Percentiles rank a stretch among this genome's conserved stretches.
phyloP scores from a whole-genome alignment of 768 basidiomycete genomes.

The Podaxis sp. region DNA sequence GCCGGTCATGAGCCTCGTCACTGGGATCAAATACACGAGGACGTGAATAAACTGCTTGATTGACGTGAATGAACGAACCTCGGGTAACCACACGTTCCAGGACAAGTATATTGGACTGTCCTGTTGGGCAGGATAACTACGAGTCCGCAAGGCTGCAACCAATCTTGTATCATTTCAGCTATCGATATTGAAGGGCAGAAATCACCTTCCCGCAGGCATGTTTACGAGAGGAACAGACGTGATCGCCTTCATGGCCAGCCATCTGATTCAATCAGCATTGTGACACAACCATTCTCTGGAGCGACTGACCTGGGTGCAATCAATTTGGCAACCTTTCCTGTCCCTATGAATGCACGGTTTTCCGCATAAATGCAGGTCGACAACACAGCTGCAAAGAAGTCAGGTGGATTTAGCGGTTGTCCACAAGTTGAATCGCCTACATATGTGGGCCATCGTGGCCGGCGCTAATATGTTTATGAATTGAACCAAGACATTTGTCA shows the following conservation, averaged over 20 bases:
- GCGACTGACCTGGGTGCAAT: slow-evolving; percentile 50
- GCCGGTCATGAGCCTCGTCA: slow-evolving; percentile 41
- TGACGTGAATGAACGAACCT: slow-evolving; percentile 28
- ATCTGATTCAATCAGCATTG: slow-evolving; percentile 32
- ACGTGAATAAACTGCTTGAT: background rate
- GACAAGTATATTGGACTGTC: slow-evolving; percentile 36
- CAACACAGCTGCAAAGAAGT: slow-evolving; percentile 43
- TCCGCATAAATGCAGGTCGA: slow-evolving; percentile 54
- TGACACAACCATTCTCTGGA: background rate
- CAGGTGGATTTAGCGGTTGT: background rate
- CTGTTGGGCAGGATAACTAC: slow-evolving; percentile 27
- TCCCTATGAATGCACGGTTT: slow-evolving; percentile 44
- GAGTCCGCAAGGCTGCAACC: slow-evolving; percentile 40
- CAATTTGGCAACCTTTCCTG: slow-evolving; percentile 48
- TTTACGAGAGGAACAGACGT: slow-evolving; percentile 50
- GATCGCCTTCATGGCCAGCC: slow-evolving; percentile 47
- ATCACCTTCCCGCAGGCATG: slow-evolving; percentile 58
- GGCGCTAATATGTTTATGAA: slow-evolving; percentile 38
- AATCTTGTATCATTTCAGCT: background rate
- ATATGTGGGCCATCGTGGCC: slow-evolving; percentile 58
- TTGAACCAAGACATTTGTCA: background rate
- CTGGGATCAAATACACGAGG: slow-evolving; percentile 28
- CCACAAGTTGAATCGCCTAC: slow-evolving; percentile 31
- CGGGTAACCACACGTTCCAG: slow-evolving; percentile 39
- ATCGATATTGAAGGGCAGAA: background rate